Evolutionary conservation across 2,329 filamentous ascomycete species (phyloP), one percentile per base, ranked within the genome.

Genomic region (Colletotrichum destructivum): DNA sequence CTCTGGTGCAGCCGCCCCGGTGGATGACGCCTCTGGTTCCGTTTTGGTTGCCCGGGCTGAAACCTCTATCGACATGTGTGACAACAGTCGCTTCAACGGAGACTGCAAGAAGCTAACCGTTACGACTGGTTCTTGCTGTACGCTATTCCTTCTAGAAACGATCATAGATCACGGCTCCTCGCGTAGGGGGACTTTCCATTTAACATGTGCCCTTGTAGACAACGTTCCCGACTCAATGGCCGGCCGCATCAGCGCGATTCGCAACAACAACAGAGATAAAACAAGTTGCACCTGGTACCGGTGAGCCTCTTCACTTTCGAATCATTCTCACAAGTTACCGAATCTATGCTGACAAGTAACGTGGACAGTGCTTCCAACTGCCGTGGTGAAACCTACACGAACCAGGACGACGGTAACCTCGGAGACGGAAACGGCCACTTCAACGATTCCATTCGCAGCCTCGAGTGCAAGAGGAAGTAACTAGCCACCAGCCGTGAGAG

Each of bases 401-500:
- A 62, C 15, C 60, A 62, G 21, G 12, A 62, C 3, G 60, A 62
- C 26, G 46, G 11, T 4, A 62, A 62, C 46, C 35, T 62, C 11
- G 60, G 11, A 2, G 60, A 62, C 21, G 60, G 60, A 18, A 52
- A 62, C 21, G 60, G 23, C 12, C 49, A 18, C 26, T 62, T 62
- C 26, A 62, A 62, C 18, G 60, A 62, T 26, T 38, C 46, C 3
- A 62, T 62, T 12, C 46, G 60, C 18, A 62, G 60, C 15, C 35
- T 18, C 8, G 16, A 31, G 9, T 62, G 60, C 46, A 44, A 18
- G 8, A 44, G 16, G 4, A 60, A 60, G 8, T 54, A 5, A 54
- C 1, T 9, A 23, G 4, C n/a, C 1, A 38, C 4, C n/a, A 13
- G 52, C 12, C 31, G 11, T 4, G 9, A 40, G 35, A 1, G 15